Conservation (phyloP, 768 basidiomycete species). For the Lentinula sp. region DNA sequence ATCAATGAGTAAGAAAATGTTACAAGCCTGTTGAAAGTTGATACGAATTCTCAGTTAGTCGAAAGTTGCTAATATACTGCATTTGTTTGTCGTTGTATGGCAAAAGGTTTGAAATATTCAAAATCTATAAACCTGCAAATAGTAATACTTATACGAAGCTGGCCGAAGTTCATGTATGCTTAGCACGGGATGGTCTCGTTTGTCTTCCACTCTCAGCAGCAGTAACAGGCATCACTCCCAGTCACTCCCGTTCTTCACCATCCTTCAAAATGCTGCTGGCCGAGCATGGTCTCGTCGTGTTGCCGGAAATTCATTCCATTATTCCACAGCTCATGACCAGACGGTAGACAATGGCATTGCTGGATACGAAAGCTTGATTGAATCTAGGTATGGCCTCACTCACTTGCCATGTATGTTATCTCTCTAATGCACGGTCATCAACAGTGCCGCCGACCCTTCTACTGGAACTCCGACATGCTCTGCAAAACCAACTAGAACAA, state of each 20-base stretch:
- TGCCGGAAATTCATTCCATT: conserved; percentile 26
- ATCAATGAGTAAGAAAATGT: not conserved
- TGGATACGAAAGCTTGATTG: conserved; percentile 15
- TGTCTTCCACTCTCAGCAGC: not conserved
- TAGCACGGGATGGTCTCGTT: conserved; percentile 13
- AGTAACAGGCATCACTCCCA: not conserved
- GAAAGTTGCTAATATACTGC: not conserved
- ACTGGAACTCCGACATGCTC: not conserved
- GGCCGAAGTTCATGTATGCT: conserved; percentile 39
- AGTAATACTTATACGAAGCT: not conserved
- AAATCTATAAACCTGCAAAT: not conserved
- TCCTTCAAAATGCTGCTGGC: conserved; percentile 6
- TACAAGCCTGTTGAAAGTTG: no score
- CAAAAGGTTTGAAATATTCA: not conserved
- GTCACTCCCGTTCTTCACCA: conserved; percentile 17
- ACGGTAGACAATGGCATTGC: not conserved
- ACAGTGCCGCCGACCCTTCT: not conserved
- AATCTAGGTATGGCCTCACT: conserved; percentile 5
- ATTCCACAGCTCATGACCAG: not conserved
- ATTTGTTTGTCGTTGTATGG: not conserved
- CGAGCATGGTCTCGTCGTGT: conserved; percentile 27
- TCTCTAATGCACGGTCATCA: not conserved
- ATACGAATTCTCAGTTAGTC: no score
- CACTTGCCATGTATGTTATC: not conserved
- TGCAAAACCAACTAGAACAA: not conserved